Conservation (phyloP, 441 rosid species). For the Francoa sonchifolia region DNA sequence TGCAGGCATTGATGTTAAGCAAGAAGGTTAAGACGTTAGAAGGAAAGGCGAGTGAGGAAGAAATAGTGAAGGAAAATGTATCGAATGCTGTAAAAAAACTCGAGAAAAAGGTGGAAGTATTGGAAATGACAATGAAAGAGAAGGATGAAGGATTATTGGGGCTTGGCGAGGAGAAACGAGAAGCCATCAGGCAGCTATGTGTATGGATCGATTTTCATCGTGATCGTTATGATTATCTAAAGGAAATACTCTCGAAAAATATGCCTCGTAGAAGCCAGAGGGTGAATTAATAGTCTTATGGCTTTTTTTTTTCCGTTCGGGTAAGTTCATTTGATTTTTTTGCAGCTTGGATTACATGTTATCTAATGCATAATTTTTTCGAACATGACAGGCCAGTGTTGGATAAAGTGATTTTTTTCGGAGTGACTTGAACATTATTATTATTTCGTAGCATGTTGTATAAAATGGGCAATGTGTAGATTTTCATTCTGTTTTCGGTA, state of each 20-base stretch:
- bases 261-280: slow-evolving; percentile 30
- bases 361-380: not conserved
- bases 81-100: slow-evolving; percentile 21
- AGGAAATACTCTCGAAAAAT: slow-evolving; percentile 34
- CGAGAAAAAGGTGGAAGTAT: slow-evolving; percentile 24
- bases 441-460: no score
- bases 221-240: slow-evolving; percentile 39
- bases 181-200: slow-evolving; percentile 90
- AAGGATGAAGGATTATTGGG: slow-evolving; percentile 34
- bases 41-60: slow-evolving; percentile 30
- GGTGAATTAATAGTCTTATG: slow-evolving; percentile 5
- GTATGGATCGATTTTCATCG: slow-evolving; percentile 68
- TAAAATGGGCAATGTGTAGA: no score
- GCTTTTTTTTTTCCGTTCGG: not conserved
- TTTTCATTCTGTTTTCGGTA: no score
- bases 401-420: no score
- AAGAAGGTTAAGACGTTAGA: slow-evolving; percentile 35
- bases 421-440: no score
- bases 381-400: not conserved
- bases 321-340: not conserved
- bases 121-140: slow-evolving; percentile 35
- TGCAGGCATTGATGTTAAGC: slow-evolving; percentile 23
- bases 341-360: not conserved
- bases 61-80: slow-evolving; percentile 34
- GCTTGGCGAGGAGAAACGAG: slow-evolving; percentile 79